phyloP scores from a whole-genome alignment of 176 grass and related monocot species.

The Elaeis guineensis region DNA sequence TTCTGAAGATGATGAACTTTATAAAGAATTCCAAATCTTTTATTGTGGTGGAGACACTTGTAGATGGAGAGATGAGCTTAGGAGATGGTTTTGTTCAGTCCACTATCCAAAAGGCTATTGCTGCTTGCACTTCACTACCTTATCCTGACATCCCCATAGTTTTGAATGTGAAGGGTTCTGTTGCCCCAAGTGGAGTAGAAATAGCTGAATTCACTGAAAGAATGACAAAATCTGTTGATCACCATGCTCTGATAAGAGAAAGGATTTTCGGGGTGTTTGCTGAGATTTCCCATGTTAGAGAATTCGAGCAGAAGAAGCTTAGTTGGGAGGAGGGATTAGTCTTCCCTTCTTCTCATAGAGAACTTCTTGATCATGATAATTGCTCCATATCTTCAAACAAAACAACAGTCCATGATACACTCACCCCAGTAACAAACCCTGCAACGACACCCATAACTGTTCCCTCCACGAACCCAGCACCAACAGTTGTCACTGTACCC shows the following conservation, averaged over 20 bases:
- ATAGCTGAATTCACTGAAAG: conserved; percentile 20
- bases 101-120: neutral
- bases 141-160: conserved; percentile 19
- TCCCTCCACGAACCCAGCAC: conserved; percentile 48
- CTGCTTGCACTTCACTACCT: conserved; percentile 14
- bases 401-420: conserved; percentile 37
- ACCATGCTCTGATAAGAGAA: conserved; percentile 9
- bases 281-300: conserved; percentile 9
- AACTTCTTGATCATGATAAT: conserved; percentile 9
- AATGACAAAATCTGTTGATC: neutral
- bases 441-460: conserved; percentile 37
- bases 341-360: conserved; percentile 13
- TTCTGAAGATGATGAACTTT: conserved; percentile 28
- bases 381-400: conserved; percentile 14
- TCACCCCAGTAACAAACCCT: conserved; percentile 45
- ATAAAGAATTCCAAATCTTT: conserved; percentile 33
- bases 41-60: conserved; percentile 22
- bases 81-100: conserved; percentile 11
- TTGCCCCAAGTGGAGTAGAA: conserved; percentile 1
- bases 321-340: neutral
- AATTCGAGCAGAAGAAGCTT: neutral
- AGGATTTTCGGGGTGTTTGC: conserved; percentile 20
- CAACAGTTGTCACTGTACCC: conserved; percentile 27
- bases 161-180: conserved; percentile 23
- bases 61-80: conserved; percentile 4